These are phyloP conservation scores for Dipteronia dyeriana DNA, from an alignment of 345 rosid species.

Conservation along the genomic window DNA sequence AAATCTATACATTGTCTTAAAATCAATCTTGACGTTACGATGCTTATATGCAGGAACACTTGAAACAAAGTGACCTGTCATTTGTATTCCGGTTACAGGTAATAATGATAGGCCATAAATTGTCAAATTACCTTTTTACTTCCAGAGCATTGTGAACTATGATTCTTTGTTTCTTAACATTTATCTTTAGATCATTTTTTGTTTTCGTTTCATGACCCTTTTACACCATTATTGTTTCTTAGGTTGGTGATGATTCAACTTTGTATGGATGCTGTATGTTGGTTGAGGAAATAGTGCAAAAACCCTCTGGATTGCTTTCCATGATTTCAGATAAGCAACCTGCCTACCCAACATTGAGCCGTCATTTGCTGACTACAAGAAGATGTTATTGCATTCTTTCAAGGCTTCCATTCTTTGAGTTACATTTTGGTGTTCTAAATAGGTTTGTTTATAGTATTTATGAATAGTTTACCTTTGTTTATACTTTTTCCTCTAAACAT, in stretches of 20 bases:
- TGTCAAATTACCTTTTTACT: background rate
- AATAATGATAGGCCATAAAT: constrained; percentile 15
- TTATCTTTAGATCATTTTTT: background rate
- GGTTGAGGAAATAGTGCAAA: constrained; percentile 88
- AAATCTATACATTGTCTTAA: background rate
- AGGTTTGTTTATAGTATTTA: constrained; percentile 43
- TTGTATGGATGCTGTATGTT: constrained; percentile 90
- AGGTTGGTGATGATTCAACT: constrained; percentile 95
- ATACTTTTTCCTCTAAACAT: background rate
- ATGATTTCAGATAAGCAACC: constrained; percentile 68
- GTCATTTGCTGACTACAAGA: constrained; percentile 71
- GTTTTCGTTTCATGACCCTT: constrained; percentile 14
- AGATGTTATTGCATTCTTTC: constrained; percentile 98
- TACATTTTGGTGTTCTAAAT: constrained; percentile 87
- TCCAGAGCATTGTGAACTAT: background rate
- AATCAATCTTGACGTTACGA: constrained; percentile 18
- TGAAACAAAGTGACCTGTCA: constrained; percentile 87
- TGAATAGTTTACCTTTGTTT: background rate
- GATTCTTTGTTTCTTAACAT: constrained; percentile 7
- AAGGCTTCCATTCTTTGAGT: constrained; percentile 88
- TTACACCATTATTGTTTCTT: constrained; percentile 20
- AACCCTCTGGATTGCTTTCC: constrained; percentile 92
- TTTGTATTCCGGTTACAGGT: constrained; percentile 96
- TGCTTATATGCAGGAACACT: constrained; percentile 73
- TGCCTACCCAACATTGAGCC: constrained; percentile 60